Evolutionary conservation across 257 asterid genomes (phyloP).

Genomic region (Buddleja alternifolia): DNA sequence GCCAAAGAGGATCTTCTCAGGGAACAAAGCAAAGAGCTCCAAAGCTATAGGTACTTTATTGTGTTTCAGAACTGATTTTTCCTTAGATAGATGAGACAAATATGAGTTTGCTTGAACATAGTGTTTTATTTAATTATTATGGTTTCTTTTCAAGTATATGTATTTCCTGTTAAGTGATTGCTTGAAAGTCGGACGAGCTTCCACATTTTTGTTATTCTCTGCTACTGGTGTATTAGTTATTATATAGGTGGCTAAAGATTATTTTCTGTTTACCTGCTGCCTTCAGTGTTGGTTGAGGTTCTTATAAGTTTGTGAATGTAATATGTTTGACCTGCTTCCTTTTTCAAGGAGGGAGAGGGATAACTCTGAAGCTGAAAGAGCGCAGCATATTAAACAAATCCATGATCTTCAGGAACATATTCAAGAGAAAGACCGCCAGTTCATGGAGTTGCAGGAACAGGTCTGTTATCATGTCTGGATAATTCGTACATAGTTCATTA

Average conservation of each 20-base stretch:
- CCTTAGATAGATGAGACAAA: not conserved
- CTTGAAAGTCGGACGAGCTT: slow-evolving; percentile 4
- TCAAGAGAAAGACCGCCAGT: slow-evolving; percentile 82
- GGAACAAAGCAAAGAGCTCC: slow-evolving; percentile 89
- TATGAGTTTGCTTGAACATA: not conserved
- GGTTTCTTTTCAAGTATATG: slow-evolving; percentile 10
- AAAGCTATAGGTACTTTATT: slow-evolving; percentile 56
- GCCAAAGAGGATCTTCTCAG: slow-evolving; percentile 90
- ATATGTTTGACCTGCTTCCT: slow-evolving; percentile 18
- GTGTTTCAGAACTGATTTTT: slow-evolving; percentile 2
- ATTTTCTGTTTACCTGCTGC: not conserved
- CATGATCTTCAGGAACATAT: slow-evolving; percentile 90
- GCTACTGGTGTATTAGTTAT: not conserved
- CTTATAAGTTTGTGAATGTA: slow-evolving; percentile 7
- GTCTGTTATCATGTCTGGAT: slow-evolving; percentile 32
- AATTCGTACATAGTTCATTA: slow-evolving; percentile 8
- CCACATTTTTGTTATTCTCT: not conserved
- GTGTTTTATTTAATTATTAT: slow-evolving; percentile 5
- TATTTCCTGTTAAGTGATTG: slow-evolving; percentile 15
- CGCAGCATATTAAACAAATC: slow-evolving; percentile 78
- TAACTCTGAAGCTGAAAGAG: slow-evolving; percentile 84
- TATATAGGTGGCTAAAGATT: not conserved
- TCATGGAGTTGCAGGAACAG: slow-evolving; percentile 90
- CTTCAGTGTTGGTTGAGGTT: not conserved
- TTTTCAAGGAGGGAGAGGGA: slow-evolving; percentile 84